A percentile compares a stretch with the other conserved stretches of the same genome.
Conservation (phyloP, 352 stramenopile species). For the Sclerospora graminicola region DNA sequence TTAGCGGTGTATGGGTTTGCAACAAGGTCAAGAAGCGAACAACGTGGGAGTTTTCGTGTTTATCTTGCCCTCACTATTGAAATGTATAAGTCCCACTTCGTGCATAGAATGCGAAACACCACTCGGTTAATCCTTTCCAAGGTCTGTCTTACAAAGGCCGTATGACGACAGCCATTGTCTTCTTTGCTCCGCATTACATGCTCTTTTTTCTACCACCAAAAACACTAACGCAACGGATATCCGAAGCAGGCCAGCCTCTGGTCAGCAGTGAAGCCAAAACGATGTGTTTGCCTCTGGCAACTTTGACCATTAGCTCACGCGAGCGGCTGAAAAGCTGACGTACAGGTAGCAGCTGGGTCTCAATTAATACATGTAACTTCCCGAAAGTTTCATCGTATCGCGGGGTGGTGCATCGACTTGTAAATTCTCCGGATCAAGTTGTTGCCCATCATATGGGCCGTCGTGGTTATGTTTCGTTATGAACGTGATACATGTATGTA, state of each 20-base stretch:
- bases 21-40: no score
- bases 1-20: no score
- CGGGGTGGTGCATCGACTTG: no score
- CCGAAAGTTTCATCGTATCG: conserved; percentile 10
- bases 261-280: conserved; percentile 4
- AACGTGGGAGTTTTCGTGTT: conserved; percentile 9
- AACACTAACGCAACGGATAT: background rate
- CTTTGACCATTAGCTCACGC: conserved; percentile 19
- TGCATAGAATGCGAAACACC: no score
- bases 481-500: no score
- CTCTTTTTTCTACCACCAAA: background rate
- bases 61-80: conserved; percentile 13
- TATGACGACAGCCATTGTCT: background rate
- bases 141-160: no score
- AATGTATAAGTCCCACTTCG: no score
- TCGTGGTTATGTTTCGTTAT: no score
- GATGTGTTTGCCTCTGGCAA: conserved; percentile 13
- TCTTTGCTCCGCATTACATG: background rate
- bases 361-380: background rate
- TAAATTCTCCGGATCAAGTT: no score
- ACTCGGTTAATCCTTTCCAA: no score
- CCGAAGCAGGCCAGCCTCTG: conserved; percentile 6
- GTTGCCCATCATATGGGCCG: no score
- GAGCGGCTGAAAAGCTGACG: conserved; percentile 3
- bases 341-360: conserved; percentile 12